A percentile compares a stretch with the other conserved stretches of the same genome.
phyloP scores from a whole-genome alignment of 495 filamentous ascomycete species.

The Staphylotrichum tortipilum region DNA sequence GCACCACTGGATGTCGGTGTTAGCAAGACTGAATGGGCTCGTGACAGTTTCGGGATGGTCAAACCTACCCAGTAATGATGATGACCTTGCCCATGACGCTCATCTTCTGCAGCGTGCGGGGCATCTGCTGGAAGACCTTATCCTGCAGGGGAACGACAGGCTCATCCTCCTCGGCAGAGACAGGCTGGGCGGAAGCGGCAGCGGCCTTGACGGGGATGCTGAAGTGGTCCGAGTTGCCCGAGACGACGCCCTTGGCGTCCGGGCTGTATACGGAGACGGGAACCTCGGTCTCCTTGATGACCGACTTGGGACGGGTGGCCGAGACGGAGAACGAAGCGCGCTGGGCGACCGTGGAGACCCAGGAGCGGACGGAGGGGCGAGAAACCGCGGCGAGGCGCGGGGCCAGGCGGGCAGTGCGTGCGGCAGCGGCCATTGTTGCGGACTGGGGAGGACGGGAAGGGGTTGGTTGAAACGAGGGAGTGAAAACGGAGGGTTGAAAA shows the following conservation, averaged over 20 bases:
- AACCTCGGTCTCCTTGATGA: conserved; percentile 43
- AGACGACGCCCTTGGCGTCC: conserved; percentile 33
- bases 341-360: conserved; percentile 12
- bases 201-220: conserved; percentile 69
- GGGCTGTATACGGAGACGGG: conserved; percentile 41
- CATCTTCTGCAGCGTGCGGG: conserved; percentile 55
- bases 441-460: too few relatives aligned
- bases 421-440: conserved; percentile 35
- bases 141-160: conserved; percentile 35
- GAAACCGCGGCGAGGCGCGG: conserved; percentile 27
- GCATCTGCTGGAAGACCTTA: conserved; percentile 39
- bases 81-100: conserved; percentile 58
- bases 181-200: conserved; percentile 29
- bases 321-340: conserved; percentile 33
- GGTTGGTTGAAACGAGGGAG: neutral
- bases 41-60: neutral
- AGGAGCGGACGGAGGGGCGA: conserved; percentile 18
- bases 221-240: conserved; percentile 52
- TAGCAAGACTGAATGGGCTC: too few relatives aligned
- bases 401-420: conserved; percentile 30
- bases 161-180: conserved; percentile 25
- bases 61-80: conserved; percentile 60
- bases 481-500: too few relatives aligned
- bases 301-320: conserved; percentile 31
- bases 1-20: conserved; percentile 51